Evolutionary conservation across 2,329 filamentous ascomycete genomes (phyloP).

Genomic region (Xylariaceae sp.): DNA sequence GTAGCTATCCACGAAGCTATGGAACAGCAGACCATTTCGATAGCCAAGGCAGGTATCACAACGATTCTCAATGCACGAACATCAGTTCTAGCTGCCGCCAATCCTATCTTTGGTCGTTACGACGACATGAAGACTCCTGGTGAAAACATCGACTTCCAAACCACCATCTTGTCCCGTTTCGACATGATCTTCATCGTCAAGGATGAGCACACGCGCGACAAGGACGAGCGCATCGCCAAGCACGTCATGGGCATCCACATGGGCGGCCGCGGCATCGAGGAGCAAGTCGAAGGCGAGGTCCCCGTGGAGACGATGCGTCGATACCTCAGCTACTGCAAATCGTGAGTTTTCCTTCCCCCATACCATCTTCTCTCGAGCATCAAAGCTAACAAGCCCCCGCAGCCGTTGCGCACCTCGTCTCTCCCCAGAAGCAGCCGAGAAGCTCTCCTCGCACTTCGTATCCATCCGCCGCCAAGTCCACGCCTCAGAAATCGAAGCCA

Average conservation of each 20-base stretch:
- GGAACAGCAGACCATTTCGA: slow-evolving; percentile 99
- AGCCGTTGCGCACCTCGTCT: slow-evolving; percentile 90
- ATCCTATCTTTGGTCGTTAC: slow-evolving; percentile 96
- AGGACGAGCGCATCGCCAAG: slow-evolving; percentile 89
- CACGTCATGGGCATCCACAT: slow-evolving; percentile 98
- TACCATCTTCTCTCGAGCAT: background rate
- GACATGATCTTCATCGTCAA: slow-evolving; percentile 99
- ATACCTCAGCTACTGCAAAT: slow-evolving; percentile 96
- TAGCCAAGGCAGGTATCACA: slow-evolving; percentile 97
- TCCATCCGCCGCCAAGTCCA: slow-evolving; percentile 93
- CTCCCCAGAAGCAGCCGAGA: slow-evolving; percentile 86
- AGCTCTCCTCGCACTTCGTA: slow-evolving; percentile 95
- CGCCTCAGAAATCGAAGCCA: slow-evolving; percentile 82
- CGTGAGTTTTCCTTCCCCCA: slow-evolving; percentile 52
- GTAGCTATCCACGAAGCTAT: slow-evolving; percentile 99
- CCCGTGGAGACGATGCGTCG: slow-evolving; percentile 95
- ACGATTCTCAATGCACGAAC: slow-evolving; percentile 96
- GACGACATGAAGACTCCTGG: slow-evolving; percentile 97
- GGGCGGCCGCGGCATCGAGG: slow-evolving; percentile 78
- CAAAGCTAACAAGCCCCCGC: slow-evolving; percentile 21
- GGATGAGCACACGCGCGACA: slow-evolving; percentile 84
- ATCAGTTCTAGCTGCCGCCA: slow-evolving; percentile 90
- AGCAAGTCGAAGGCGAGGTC: slow-evolving; percentile 81
- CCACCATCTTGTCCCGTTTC: slow-evolving; percentile 94
- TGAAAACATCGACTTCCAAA: slow-evolving; percentile 99